phyloP scores from a whole-genome alignment of 768 basidiomycete species.

The Tephrocybe sp. region DNA sequence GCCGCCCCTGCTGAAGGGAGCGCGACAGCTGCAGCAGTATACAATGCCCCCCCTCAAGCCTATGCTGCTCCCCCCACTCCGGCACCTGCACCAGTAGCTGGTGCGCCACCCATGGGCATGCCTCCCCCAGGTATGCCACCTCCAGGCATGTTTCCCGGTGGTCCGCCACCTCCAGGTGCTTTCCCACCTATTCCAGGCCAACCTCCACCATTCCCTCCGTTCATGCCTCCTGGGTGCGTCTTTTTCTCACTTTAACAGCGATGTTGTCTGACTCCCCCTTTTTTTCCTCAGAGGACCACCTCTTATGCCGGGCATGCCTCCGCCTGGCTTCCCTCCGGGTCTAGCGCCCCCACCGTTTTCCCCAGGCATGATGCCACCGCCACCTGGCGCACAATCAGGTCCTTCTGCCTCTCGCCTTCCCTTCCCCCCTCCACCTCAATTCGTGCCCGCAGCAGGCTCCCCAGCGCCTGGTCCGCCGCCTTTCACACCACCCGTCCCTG shows the following conservation, averaged over 20 bases:
- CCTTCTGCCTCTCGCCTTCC: slow-evolving; percentile 10
- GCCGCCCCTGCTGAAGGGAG: slow-evolving; percentile 36
- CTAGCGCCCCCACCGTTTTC: slow-evolving; percentile 26
- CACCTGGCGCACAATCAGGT: neutral
- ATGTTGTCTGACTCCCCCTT: slow-evolving; percentile 10
- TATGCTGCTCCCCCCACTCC: slow-evolving; percentile 53
- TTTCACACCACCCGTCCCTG: neutral
- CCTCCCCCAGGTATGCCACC: slow-evolving; percentile 24
- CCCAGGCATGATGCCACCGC: slow-evolving; percentile 13
- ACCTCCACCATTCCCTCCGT: slow-evolving; percentile 55
- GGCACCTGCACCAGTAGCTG: slow-evolving; percentile 16
- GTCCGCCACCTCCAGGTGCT: slow-evolving; percentile 36
- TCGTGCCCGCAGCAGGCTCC: slow-evolving; percentile 18
- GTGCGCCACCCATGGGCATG: slow-evolving; percentile 29
- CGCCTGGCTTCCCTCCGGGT: slow-evolving; percentile 44
- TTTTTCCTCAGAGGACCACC: slow-evolving; percentile 31
- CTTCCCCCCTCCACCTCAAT: slow-evolving; percentile 34
- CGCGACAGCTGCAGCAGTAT: slow-evolving; percentile 48
- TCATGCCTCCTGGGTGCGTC: slow-evolving; percentile 52
- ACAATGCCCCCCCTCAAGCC: slow-evolving; percentile 70
- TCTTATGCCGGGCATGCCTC: slow-evolving; percentile 50
- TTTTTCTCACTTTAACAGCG: neutral
- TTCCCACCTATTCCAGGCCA: slow-evolving; percentile 32
- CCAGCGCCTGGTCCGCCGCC: neutral
- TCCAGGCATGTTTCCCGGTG: slow-evolving; percentile 42